Evolutionary conservation across 2,329 filamentous ascomycete genomes (phyloP), one percentile per base, ranked within the genome.

Genomic region (Arthrobotrys sinensis): DNA sequence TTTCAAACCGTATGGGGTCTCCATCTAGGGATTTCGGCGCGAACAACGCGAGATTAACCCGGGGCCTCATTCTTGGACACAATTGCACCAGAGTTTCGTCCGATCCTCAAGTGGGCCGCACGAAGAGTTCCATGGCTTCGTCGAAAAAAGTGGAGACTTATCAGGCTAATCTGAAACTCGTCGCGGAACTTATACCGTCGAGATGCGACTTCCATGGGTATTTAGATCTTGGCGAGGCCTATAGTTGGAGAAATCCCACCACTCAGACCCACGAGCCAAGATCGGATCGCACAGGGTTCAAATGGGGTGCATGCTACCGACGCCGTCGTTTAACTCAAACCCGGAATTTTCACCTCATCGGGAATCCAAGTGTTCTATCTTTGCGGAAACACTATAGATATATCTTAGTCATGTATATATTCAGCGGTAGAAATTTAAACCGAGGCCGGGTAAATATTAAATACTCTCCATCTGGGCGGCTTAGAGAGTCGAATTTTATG

Each of bases 21-120:
- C 14, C 62, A 38, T 28, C 28, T 65, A 62, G 70, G 63, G 52
- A 67, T 62, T 67, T 75, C 70, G 70, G 70, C 16, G 62, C 70
- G 70, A 67, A 75, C 38, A 46, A 75, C 40, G 62, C 62, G 62
- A 62, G 32, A 19, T 46, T 53, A 12, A 36, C 12, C 21, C 3
- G 38, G 66, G 66, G 66, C 62, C n/a, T 24, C 2, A 34, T 38
- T 8, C 36, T 12, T 38, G 48, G 14, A 60, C 21, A 40, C 66
- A 38, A 60, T 55, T 50, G 65, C 65, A 38, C 38, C 50, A 60
- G 48, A 32, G 4, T 48, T 62, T 70, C 67, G 43, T 62, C 52
- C 38, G 36, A 68, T 68, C 52, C 14, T 36, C 38, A n/a, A 4
- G 19, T 21, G 5, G 19, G 53, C n/a, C n/a, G n/a, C 14, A 5